Conservation (phyloP, 1,139 yeast genomes). For the Lodderomyces jiufengensis region DNA sequence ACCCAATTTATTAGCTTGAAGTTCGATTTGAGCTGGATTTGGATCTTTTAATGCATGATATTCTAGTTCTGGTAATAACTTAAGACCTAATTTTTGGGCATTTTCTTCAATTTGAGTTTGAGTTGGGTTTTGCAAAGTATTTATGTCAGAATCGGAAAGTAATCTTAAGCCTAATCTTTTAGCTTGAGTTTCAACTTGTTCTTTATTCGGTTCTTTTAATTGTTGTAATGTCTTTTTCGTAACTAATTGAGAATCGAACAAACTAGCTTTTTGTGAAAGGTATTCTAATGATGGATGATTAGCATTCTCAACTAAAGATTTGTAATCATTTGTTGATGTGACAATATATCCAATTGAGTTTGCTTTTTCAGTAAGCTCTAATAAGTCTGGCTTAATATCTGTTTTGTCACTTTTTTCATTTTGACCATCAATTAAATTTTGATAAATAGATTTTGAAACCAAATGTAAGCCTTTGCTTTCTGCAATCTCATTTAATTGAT, state of each 20-base stretch:
- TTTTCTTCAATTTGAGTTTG: conserved; percentile 14
- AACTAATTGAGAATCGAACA: conserved; percentile 14
- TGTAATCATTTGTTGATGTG: conserved; percentile 27
- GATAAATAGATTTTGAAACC: conserved; percentile 25
- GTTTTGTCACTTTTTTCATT: conserved; percentile 26
- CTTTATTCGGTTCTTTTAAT: conserved; percentile 1
- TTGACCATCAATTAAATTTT: conserved; percentile 28
- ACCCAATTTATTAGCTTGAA: conserved; percentile 16
- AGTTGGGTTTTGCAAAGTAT: conserved; percentile 23
- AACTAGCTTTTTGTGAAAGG: conserved; percentile 13
- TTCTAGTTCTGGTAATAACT: conserved; percentile 14
- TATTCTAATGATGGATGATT: conserved; percentile 13
- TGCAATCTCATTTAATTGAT: conserved; percentile 18
- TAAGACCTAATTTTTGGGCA: conserved; percentile 16
- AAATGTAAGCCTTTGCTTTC: conserved; percentile 28
- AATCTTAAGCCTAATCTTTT: too few relatives aligned
- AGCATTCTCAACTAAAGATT: conserved; percentile 23
- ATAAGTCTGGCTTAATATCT: conserved; percentile 24
- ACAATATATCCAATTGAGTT: conserved; percentile 32
- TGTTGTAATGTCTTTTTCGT: conserved; percentile 8
- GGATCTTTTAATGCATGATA: conserved; percentile 17
- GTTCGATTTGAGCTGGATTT: conserved; percentile 17
- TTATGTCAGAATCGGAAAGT: too few relatives aligned
- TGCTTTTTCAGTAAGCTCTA: conserved; percentile 27
- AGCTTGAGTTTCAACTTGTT: background rate